Conservation (phyloP, 2,329 filamentous ascomycete species). For the Davidsoniella neocaledoniae region DNA sequence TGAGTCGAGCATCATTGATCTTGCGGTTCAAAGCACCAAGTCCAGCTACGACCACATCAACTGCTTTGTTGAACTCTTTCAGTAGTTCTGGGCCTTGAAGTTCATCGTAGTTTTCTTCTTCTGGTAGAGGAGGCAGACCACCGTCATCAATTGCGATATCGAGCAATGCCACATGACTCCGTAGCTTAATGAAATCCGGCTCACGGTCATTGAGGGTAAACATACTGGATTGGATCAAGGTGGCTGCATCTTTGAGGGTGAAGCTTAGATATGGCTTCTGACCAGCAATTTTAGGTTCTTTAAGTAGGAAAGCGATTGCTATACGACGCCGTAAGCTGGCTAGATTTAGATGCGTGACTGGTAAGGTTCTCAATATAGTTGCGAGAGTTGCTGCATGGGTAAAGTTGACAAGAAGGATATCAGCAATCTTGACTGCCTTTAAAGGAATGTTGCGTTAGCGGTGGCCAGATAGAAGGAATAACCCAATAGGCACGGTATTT, state of each 20-base stretch:
- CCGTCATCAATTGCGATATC: slow-evolving; percentile 60
- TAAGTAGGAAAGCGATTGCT: slow-evolving; percentile 46
- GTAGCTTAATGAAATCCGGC: slow-evolving; percentile 51
- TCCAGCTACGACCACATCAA: slow-evolving; percentile 48
- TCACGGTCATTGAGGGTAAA: slow-evolving; percentile 32
- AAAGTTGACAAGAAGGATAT: slow-evolving; percentile 27
- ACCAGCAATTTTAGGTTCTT: slow-evolving; percentile 26
- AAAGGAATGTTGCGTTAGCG: neutral
- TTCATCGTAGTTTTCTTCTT: slow-evolving; percentile 15
- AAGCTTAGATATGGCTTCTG: slow-evolving; percentile 26
- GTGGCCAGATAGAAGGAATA: neutral
- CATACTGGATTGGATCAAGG: slow-evolving; percentile 28
- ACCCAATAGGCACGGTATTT: neutral
- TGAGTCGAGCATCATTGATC: slow-evolving; percentile 61
- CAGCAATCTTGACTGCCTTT: slow-evolving; percentile 1
- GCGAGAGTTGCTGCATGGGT: slow-evolving; percentile 34
- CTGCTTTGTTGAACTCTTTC: slow-evolving; percentile 46
- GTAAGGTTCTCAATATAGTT: slow-evolving; percentile 41
- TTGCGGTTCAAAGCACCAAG: slow-evolving; percentile 41
- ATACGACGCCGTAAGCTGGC: slow-evolving; percentile 50
- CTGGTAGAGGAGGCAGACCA: neutral
- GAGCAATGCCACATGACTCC: slow-evolving; percentile 48
- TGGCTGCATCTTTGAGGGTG: neutral
- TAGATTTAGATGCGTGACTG: slow-evolving; percentile 29
- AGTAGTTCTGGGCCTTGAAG: slow-evolving; percentile 14